Evolutionary conservation across 192 early-diverging fungal genomes (phyloP).

Genomic region (Phlyctochytrium bullatum): DNA sequence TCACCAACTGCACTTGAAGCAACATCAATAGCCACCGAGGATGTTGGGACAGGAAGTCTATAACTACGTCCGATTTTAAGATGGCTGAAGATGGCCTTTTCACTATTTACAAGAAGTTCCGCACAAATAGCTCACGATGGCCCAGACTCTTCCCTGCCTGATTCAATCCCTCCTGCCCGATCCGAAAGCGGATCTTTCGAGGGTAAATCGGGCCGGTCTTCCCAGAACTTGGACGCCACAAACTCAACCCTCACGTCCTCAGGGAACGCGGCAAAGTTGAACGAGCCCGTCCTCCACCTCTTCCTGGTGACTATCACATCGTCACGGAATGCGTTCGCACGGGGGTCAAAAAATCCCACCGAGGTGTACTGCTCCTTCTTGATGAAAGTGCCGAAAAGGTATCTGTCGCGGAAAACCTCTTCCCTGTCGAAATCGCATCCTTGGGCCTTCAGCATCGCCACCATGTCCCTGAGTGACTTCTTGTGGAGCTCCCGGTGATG

Average conservation of each 20-base stretch:
- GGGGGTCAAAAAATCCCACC: slow-evolving; percentile 25
- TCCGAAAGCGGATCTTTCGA: slow-evolving; percentile 43
- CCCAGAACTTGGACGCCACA: slow-evolving; percentile 40
- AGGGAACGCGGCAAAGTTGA: slow-evolving; percentile 55
- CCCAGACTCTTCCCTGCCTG: no score
- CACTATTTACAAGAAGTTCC: no score
- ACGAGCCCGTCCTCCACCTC: slow-evolving; percentile 38
- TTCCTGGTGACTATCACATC: slow-evolving; percentile 26
- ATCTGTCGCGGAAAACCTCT: slow-evolving; percentile 18
- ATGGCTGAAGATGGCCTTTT: no score
- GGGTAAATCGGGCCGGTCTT: slow-evolving; percentile 17
- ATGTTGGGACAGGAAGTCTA: no score
- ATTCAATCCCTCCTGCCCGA: no score
- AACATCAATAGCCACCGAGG: no score
- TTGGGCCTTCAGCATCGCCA: slow-evolving; percentile 32
- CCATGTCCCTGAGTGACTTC: slow-evolving; percentile 27
- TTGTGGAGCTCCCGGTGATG: slow-evolving; percentile 32
- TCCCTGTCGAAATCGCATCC: slow-evolving; percentile 26
- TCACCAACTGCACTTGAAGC: no score
- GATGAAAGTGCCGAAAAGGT: slow-evolving; percentile 53
- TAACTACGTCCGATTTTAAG: no score
- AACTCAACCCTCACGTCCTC: slow-evolving; percentile 39
- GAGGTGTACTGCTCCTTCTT: slow-evolving; percentile 47
- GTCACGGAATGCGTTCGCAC: slow-evolving; percentile 22
- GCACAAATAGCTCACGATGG: no score